Conservation (phyloP, 495 filamentous ascomycete genomes). For the Podospora pseudopauciseta region DNA sequence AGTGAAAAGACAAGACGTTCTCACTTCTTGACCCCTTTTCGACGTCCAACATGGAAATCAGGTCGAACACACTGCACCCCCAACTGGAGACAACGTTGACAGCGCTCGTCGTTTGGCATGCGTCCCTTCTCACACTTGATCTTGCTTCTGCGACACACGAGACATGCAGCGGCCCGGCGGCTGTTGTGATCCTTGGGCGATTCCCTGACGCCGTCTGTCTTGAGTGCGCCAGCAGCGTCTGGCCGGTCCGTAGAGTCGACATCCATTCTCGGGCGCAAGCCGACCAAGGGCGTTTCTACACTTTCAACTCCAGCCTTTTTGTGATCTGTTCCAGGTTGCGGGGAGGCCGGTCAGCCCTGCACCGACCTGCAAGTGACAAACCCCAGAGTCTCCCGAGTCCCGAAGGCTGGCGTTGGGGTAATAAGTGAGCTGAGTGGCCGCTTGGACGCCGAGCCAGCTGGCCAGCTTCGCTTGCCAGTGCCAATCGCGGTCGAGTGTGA, state of each 20-base stretch:
- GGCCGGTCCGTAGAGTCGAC: slow-evolving; percentile 19
- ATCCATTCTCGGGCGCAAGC: slow-evolving; percentile 10
- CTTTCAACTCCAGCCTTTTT: slow-evolving; percentile 8
- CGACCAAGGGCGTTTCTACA: background rate
- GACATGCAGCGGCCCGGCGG: slow-evolving; percentile 54
- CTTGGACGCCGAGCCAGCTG: background rate
- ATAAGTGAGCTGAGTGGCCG: slow-evolving; percentile 3
- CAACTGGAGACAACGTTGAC: slow-evolving; percentile 60
- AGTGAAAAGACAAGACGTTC: slow-evolving; percentile 22
- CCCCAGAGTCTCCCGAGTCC: background rate
- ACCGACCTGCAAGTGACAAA: background rate
- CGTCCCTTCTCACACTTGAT: slow-evolving; percentile 58
- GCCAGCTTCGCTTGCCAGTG: background rate
- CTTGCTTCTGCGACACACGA: slow-evolving; percentile 65
- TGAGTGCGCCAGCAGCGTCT: slow-evolving; percentile 11
- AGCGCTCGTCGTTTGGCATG: slow-evolving; percentile 45
- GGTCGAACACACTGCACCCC: slow-evolving; percentile 61
- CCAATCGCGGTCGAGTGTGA: background rate
- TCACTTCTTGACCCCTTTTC: slow-evolving; percentile 74
- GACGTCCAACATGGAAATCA: slow-evolving; percentile 64
- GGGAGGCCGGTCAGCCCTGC: slow-evolving; percentile 14
- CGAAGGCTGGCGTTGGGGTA: slow-evolving; percentile 14
- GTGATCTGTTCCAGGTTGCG: slow-evolving; percentile 12
- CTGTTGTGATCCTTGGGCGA: slow-evolving; percentile 29
- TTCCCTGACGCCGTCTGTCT: slow-evolving; percentile 17